Base-by-base conservation (phyloP, 1,139 yeast genomes). In the Magnusiomyces magnusii region DNA sequence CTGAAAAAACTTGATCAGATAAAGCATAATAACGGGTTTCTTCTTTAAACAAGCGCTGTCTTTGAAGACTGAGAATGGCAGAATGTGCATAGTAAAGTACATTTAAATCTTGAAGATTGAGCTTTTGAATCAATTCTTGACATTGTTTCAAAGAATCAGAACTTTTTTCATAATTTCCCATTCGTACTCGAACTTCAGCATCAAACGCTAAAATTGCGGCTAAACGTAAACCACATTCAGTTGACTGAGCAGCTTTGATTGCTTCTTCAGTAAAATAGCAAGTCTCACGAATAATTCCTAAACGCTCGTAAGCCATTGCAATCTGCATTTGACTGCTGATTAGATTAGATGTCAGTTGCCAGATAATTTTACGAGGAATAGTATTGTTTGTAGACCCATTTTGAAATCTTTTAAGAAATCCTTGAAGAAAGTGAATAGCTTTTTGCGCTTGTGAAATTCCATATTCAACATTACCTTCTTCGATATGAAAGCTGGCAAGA, bases 221-320 rank as follows among this genome's bases (percentile, higher is more conserved):
- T 24, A 61, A 52, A 13, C 67, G 56, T n/a, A 63, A 51, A 10
- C 56, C 53, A 57, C 67, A 61, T 21, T 58, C 61, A 9, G 62
- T 53, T 9, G 62, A 56, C 34, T 58, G 58, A 1, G 69, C 65
- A 21, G 66, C 53, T 53, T 63, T 63, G 1, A 63, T 55, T 1
- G 68, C 69, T 53, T 67, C 69, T 10, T 61, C 62, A 24, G 65
- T 59, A 55, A 66, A 66, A 53, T 65, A 64, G 28, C 55, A 54
- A 1, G 71, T 64, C 50, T 63, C 66, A 31, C 65, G 58, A 19
- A 61, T 62, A 24, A 67, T 58, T 41, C 71, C 71, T 10, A 64
- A 60, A 19, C 57, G 56, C 53, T 68, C 71, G 57, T 63, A 66
- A 5, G 62, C 58, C 56, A 59, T 60, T 1, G 70, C 66, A 5